Evolutionary conservation across 768 basidiomycete genomes (phyloP), one percentile per base, ranked within the genome.

Genomic region (Amanita rubescens): DNA sequence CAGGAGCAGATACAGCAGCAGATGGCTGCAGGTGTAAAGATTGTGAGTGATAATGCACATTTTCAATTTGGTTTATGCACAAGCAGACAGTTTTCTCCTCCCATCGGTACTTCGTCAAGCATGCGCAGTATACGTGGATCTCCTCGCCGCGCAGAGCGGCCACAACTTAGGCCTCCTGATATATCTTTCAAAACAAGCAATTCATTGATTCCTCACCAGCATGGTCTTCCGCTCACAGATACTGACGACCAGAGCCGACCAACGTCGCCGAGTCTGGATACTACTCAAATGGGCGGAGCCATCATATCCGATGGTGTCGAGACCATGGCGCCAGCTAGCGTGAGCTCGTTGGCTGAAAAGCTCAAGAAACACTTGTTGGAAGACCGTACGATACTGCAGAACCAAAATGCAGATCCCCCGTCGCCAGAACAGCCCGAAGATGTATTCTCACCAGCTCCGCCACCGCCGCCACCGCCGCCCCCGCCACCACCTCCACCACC

Each of bases 1-100:
- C 80, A 87, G 58, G 85, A 88, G 61, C 91, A 94, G 65, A 89
- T 95, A 42, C 89, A 93, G 62, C 84, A 88, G 57, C 90, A 90
- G 56, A 69, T 94, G 27, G 84, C 79, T 32, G 84, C 83, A 53
- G 90, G 87, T 33, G 84, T 79, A 14, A 81, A 78, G 52, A 73
- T 88, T 56, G 87, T 92, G 63, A 57, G 80, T 73, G 32, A 51
- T 27, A 37, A 14, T 33, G 8, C 48, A 53, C 45, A 44, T 32
- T 51, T 17, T 33, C 44, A 14, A 19, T 38, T 19, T 7, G 17
- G 32, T 25, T 48, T 41, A 54, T 47, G 57, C 32, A 54, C 49
- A 34, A 34, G 22, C n/a, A 53, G 49, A 44, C 58, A 89, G 85
- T 84, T 85, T 62, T 78, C 79, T 42, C 80, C 81, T 14, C 73